Percentiles rank a stretch among this genome's conserved stretches.
These are phyloP conservation scores for Septoria linicola DNA, from an alignment of 2,329 filamentous ascomycete genomes.

Conservation along the genomic window DNA sequence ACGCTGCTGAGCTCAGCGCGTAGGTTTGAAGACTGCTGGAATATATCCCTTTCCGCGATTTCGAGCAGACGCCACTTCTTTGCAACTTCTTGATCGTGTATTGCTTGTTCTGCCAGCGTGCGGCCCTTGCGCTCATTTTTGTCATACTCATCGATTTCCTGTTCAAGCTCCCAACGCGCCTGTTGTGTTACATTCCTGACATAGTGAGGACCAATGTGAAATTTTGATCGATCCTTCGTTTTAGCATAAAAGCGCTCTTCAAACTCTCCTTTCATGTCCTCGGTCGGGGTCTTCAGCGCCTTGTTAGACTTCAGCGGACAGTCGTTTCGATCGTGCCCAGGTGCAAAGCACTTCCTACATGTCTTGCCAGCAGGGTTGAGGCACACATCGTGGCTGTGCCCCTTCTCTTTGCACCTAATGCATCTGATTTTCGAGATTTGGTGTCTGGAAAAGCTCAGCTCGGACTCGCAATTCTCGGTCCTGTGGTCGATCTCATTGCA, in stretches of 20 bases:
- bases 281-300: constrained; percentile 3
- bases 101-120: no score
- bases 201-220: neutral
- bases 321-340: constrained; percentile 6
- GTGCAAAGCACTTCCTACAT: constrained; percentile 8
- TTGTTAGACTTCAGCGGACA: neutral
- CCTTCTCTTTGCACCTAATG: constrained; percentile 8
- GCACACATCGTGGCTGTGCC: constrained; percentile 18
- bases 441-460: neutral
- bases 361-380: constrained; percentile 7
- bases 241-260: neutral
- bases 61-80: no score
- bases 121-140: no score
- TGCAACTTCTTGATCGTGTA: no score
- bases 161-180: constrained; percentile 1
- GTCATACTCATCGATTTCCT: neutral
- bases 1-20: neutral
- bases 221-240: neutral
- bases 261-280: neutral
- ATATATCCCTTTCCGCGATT: neutral
- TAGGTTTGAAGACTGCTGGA: neutral
- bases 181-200: constrained; percentile 2
- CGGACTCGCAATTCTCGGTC: constrained; percentile 5
- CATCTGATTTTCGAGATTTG: constrained; percentile 9
- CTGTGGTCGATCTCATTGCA: constrained; percentile 13